These are phyloP conservation scores for Grammothele lineata DNA, from an alignment of 768 basidiomycete species.

Conservation along the genomic window DNA sequence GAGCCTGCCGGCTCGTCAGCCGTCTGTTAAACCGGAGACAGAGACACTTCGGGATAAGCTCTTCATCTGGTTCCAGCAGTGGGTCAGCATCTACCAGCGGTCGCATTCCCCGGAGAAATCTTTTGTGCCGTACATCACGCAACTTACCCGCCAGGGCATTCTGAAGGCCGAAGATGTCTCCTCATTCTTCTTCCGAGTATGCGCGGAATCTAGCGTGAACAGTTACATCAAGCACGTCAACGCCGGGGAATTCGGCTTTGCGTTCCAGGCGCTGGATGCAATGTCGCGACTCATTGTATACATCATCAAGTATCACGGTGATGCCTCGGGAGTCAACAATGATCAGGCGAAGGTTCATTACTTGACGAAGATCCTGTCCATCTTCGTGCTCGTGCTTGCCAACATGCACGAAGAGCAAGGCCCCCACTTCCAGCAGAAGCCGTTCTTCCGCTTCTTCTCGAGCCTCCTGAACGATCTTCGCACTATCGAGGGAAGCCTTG, in stretches of 20 bases:
- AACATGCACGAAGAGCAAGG: slow-evolving; percentile 95
- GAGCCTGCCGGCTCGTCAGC: slow-evolving; percentile 34
- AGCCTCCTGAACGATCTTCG: slow-evolving; percentile 91
- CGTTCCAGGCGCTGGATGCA: slow-evolving; percentile 93
- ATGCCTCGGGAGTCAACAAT: slow-evolving; percentile 87
- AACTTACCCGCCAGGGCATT: slow-evolving; percentile 94
- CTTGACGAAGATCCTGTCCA: slow-evolving; percentile 93
- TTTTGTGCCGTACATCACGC: slow-evolving; percentile 96
- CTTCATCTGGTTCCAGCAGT: slow-evolving; percentile 85
- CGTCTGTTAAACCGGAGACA: slow-evolving; percentile 62
- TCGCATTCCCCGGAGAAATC: slow-evolving; percentile 89
- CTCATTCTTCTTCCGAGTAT: slow-evolving; percentile 97
- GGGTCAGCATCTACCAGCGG: slow-evolving; percentile 92
- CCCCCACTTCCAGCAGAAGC: slow-evolving; percentile 88
- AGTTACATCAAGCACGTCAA: slow-evolving; percentile 77
- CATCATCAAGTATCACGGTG: slow-evolving; percentile 99
- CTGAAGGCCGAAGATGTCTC: slow-evolving; percentile 94
- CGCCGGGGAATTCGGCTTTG: slow-evolving; percentile 65
- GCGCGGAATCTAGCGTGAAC: slow-evolving; percentile 90
- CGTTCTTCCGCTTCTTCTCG: slow-evolving; percentile 98
- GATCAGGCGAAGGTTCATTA: slow-evolving; percentile 96
- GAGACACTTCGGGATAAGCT: slow-evolving; percentile 74
- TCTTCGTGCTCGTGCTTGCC: slow-evolving; percentile 93
- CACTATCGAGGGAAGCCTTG: slow-evolving; percentile 78
- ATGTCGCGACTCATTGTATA: slow-evolving; percentile 93